These are phyloP conservation scores for Torulaspora pretoriensis DNA, from an alignment of 1,139 yeast genomes.

Conservation along the genomic window DNA sequence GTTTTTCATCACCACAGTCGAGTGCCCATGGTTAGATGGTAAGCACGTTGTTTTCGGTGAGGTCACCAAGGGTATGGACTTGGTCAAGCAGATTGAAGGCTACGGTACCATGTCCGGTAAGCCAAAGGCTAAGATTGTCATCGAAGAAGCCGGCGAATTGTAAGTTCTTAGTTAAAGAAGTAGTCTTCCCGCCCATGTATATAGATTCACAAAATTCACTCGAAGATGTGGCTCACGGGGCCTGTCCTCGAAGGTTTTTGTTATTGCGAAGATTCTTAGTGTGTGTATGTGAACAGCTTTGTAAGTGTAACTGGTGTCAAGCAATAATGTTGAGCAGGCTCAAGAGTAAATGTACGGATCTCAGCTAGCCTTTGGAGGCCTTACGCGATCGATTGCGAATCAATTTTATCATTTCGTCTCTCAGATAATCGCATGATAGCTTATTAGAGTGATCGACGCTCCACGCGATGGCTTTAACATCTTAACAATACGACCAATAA, in stretches of 20 bases:
- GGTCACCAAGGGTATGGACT: constrained; percentile 79
- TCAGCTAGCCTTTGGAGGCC: not conserved
- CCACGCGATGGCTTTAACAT: constrained; percentile 2
- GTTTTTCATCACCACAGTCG: constrained; percentile 90
- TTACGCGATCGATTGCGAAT: not conserved
- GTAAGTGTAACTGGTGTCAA: too few species aligned
- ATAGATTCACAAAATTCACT: not conserved
- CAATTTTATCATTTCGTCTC: not conserved
- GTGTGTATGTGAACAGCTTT: too few species aligned
- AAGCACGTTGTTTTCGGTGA: constrained; percentile 96
- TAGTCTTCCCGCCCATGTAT: constrained; percentile 14
- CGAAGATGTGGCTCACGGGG: too few species aligned
- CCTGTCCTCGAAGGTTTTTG: too few species aligned
- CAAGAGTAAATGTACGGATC: too few species aligned
- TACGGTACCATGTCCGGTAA: constrained; percentile 73
- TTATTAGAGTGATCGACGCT: not conserved
- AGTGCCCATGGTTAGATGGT: constrained; percentile 90
- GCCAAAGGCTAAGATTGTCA: constrained; percentile 63
- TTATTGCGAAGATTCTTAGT: too few species aligned
- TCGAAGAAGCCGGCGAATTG: constrained; percentile 78
- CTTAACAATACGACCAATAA: not conserved
- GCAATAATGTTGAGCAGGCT: too few species aligned
- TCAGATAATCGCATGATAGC: not conserved
- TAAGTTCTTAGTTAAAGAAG: constrained; percentile 18
- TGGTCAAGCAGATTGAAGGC: constrained; percentile 72